These are phyloP conservation scores for Penicillium sp. DNA, from an alignment of 2,329 filamentous ascomycete genomes.

Conservation along the genomic window DNA sequence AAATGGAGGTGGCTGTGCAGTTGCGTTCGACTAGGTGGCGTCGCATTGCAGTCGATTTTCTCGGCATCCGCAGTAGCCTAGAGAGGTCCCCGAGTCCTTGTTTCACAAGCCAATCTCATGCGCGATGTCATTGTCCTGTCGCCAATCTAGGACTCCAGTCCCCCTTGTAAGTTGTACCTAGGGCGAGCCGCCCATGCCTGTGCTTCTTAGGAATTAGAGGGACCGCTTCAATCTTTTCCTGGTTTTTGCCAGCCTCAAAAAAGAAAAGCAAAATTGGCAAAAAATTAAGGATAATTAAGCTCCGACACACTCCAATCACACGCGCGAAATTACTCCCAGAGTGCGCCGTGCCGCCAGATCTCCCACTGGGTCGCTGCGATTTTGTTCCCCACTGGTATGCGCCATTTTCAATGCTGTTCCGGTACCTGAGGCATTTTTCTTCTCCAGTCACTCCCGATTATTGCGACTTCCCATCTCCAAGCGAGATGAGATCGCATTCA, in stretches of 20 bases:
- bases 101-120: constrained; percentile 8
- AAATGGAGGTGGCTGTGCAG: constrained; percentile 29
- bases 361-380: constrained; percentile 9
- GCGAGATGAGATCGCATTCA: constrained; percentile 4
- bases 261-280: not conserved
- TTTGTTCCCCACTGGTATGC: constrained; percentile 18
- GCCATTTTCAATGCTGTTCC: constrained; percentile 22
- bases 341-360: constrained; percentile 4
- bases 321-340: not conserved
- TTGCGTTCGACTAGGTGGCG: constrained; percentile 18
- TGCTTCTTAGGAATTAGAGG: not conserved
- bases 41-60: constrained; percentile 13
- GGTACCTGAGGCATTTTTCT: constrained; percentile 30
- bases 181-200: not conserved
- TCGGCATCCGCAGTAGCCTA: constrained; percentile 16
- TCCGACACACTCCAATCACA: constrained; percentile 10
- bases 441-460: constrained; percentile 22
- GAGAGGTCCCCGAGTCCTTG: not conserved
- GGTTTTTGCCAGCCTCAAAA: not conserved
- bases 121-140: not conserved
- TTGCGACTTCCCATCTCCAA: constrained; percentile 2
- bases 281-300: constrained; percentile 27
- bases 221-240: not conserved
- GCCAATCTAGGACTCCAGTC: not conserved
- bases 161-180: not conserved